Evolutionary conservation across 2,329 filamentous ascomycete genomes (phyloP), one percentile per base, ranked within the genome.

Genomic region (Lachnellula occidentalis): DNA sequence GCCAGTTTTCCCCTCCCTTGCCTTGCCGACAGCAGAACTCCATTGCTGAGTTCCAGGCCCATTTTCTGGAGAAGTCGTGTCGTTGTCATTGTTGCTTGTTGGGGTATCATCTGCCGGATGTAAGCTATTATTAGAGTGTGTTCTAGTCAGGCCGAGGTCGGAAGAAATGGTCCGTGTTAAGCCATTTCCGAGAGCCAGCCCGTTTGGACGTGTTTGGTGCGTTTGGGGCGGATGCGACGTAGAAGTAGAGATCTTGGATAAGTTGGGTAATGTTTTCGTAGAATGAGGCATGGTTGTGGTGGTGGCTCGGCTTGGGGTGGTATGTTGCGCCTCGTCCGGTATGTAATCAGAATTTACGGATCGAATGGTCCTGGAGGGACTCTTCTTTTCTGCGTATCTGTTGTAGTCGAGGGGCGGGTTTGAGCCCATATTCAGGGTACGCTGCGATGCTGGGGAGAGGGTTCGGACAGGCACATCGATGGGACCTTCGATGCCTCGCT

Each of bases 1-100:
- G 8, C 87, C 87, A 9, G 85, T 89, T 74, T 90, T 90, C 43
- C 87, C 87, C 2, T 87, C 73, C 2, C 82, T 84, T 7, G 85
- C 85, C 66, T 86, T 85, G 61, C 85, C 85, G 45, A 88, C 79
- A 3, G 84, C 84, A 31, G 83, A 82, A 65, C 86, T 85, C 81
- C 83, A 86, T 67, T 68, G 65, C 54, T 61, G 45, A 14, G 51
- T 17, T 37, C 43, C 37, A 9, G 42, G 31, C 17, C 34, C 36
- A 22, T 19, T 45, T 24, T 21, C 19, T 21, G 43, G 7, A 15
- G 51, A 46, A 34, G 46, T 50, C 15, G 45, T 48, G 5, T 48
- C 37, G 19, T 42, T 48, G 24, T 43, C 48, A 22, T 50, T 55
- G 9, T 47, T 50, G 36, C 41, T 48, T 27, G 47, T 14, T 17